A percentile compares a stretch with the other conserved stretches of the same genome.
phyloP scores from a whole-genome alignment of 805 yeast genomes.

The Saturnispora diversa region DNA sequence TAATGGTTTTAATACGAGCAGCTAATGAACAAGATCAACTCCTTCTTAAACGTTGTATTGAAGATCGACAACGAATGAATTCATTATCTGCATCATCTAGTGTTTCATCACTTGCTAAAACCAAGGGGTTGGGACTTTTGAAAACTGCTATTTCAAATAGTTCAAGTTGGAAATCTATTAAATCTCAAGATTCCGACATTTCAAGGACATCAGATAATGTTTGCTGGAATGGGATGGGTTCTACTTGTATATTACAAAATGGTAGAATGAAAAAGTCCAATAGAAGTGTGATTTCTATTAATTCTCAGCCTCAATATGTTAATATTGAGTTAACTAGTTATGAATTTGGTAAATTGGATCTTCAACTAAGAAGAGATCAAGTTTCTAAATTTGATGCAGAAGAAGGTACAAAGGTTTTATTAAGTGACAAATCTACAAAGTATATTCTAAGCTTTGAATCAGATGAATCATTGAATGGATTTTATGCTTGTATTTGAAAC shows the following conservation, averaged over 20 bases:
- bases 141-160: conserved; percentile 4
- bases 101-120: conserved; percentile 1
- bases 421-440: conserved; percentile 3
- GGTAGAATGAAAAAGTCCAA: conserved; percentile 12
- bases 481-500: conserved; percentile 10
- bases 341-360: conserved; percentile 15
- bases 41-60: too few relatives aligned
- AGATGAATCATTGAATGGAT: background rate
- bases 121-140: conserved; percentile 1
- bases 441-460: conserved; percentile 14
- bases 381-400: background rate
- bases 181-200: background rate
- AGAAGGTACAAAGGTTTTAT: conserved; percentile 4
- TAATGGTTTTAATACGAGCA: conserved; percentile 14
- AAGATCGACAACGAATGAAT: conserved; percentile 5
- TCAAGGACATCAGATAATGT: background rate
- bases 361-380: conserved; percentile 1
- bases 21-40: conserved; percentile 1
- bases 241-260: conserved; percentile 3
- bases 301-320: background rate
- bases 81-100: background rate
- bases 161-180: conserved; percentile 9
- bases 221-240: conserved; percentile 9
- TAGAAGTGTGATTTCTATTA: conserved; percentile 14
- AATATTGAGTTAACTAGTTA: conserved; percentile 14